These are phyloP conservation scores for Colletotrichum tamarilloi DNA, from an alignment of 2,329 filamentous ascomycete species.

Conservation along the genomic window DNA sequence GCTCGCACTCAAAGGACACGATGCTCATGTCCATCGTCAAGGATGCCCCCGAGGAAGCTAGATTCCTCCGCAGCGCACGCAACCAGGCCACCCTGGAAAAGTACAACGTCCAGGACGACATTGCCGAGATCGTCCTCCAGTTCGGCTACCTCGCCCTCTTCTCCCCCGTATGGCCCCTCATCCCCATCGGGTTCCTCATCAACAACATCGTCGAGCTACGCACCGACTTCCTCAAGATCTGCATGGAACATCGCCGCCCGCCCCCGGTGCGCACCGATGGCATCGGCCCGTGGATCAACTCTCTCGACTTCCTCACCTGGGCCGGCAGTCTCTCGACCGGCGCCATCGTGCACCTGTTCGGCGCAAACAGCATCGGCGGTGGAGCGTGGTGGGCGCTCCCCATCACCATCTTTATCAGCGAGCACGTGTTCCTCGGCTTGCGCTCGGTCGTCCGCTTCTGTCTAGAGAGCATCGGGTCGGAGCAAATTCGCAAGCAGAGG, in stretches of 20 bases:
- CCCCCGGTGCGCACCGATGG: constrained; percentile 76
- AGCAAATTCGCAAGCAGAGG: constrained; percentile 53
- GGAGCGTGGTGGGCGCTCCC: constrained; percentile 75
- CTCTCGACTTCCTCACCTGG: constrained; percentile 76
- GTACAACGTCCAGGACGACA: constrained; percentile 80
- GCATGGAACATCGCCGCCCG: constrained; percentile 77
- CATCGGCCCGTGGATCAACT: constrained; percentile 79
- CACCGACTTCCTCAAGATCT: constrained; percentile 82
- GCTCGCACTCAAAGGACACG: constrained; percentile 49
- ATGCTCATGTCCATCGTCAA: constrained; percentile 58
- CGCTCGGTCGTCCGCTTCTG: constrained; percentile 54
- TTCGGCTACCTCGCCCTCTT: constrained; percentile 82
- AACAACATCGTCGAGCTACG: constrained; percentile 85
- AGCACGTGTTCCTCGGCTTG: constrained; percentile 76
- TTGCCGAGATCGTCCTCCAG: constrained; percentile 78
- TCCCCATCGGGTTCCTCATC: constrained; percentile 76
- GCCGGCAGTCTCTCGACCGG: constrained; percentile 78
- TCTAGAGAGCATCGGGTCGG: constrained; percentile 52
- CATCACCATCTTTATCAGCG: constrained; percentile 77
- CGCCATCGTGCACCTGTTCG: constrained; percentile 80
- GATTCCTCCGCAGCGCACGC: constrained; percentile 72
- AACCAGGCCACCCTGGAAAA: constrained; percentile 74
- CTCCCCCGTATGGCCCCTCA: constrained; percentile 80
- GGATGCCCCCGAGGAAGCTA: constrained; percentile 71
- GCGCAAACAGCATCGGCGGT: constrained; percentile 61